Evolutionary conservation across 2,329 filamentous ascomycete genomes (phyloP).

Genomic region (Sporothrix mexicana): DNA sequence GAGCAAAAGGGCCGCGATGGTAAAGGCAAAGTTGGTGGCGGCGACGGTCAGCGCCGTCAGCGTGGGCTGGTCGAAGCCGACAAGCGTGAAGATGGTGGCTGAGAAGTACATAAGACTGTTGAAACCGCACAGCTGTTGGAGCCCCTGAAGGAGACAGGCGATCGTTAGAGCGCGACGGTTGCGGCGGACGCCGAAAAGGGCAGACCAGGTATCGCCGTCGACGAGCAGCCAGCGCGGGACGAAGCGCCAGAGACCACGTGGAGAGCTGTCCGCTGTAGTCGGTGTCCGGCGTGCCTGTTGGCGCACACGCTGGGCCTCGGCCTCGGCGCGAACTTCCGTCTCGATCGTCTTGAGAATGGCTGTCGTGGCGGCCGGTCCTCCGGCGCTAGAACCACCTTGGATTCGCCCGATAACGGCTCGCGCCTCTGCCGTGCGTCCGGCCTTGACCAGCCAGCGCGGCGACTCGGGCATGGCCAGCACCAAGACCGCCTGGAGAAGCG

Average conservation of each 20-base stretch:
- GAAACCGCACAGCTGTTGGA: conserved; percentile 89
- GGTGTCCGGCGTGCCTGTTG: neutral
- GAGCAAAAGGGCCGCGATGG: conserved; percentile 72
- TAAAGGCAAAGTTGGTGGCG: conserved; percentile 82
- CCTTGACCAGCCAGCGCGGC: conserved; percentile 82
- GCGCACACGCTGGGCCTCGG: conserved; percentile 56
- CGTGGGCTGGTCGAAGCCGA: conserved; percentile 79
- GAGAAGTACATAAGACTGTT: conserved; percentile 95
- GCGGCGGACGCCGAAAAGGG: conserved; percentile 62
- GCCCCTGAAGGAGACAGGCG: conserved; percentile 82
- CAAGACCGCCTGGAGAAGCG: conserved; percentile 70
- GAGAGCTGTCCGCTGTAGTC: neutral
- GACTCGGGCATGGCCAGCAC: conserved; percentile 82
- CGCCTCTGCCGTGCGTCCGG: conserved; percentile 66
- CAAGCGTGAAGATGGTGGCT: conserved; percentile 77
- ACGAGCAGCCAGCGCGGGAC: conserved; percentile 39
- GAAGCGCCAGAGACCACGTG: conserved; percentile 41
- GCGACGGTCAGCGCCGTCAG: conserved; percentile 79
- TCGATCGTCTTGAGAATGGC: conserved; percentile 72
- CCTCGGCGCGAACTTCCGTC: conserved; percentile 74
- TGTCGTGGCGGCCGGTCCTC: conserved; percentile 53
- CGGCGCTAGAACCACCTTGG: conserved; percentile 54
- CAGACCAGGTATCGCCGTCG: conserved; percentile 56
- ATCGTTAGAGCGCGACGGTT: conserved; percentile 80
- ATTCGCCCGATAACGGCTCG: conserved; percentile 68